Evolutionary conservation across 495 filamentous ascomycete genomes (phyloP).

Genomic region (Tetracladium setigerum): DNA sequence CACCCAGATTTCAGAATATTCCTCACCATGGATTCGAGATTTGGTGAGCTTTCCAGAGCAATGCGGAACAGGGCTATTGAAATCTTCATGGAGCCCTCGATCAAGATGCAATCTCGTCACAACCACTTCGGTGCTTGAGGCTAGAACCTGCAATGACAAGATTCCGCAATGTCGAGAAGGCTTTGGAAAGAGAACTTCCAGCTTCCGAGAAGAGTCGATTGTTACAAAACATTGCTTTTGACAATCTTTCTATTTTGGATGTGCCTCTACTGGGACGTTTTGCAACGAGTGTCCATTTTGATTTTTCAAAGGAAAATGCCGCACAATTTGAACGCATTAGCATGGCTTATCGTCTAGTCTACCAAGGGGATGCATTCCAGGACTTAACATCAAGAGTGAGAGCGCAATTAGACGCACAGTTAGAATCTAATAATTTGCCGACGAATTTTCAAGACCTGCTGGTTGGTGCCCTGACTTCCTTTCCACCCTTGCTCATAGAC

Average conservation of each 20-base stretch:
- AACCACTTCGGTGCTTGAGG: not conserved
- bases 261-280: constrained; percentile 35
- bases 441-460: constrained; percentile 34
- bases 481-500: constrained; percentile 19
- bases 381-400: constrained; percentile 11
- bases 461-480: constrained; percentile 37
- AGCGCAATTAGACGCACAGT: constrained; percentile 11
- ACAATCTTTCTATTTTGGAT: constrained; percentile 50
- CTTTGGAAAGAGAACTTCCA: constrained; percentile 12
- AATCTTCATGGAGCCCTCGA: constrained; percentile 57
- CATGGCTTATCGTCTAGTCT: constrained; percentile 6
- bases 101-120: not conserved
- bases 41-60: constrained; percentile 90
- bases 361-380: constrained; percentile 4
- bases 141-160: constrained; percentile 15
- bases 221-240: constrained; percentile 25
- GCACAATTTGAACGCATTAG: not conserved
- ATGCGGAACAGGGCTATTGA: constrained; percentile 96
- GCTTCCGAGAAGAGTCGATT: constrained; percentile 11
- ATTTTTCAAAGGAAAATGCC: constrained; percentile 2
- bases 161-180: constrained; percentile 2
- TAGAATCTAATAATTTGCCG: constrained; percentile 18
- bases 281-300: constrained; percentile 16
- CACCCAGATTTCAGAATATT: constrained; percentile 90
- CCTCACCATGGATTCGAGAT: constrained; percentile 84